phyloP scores from a whole-genome alignment of 2,329 filamentous ascomycete genomes.

The Cladosporium cucumerinum region DNA sequence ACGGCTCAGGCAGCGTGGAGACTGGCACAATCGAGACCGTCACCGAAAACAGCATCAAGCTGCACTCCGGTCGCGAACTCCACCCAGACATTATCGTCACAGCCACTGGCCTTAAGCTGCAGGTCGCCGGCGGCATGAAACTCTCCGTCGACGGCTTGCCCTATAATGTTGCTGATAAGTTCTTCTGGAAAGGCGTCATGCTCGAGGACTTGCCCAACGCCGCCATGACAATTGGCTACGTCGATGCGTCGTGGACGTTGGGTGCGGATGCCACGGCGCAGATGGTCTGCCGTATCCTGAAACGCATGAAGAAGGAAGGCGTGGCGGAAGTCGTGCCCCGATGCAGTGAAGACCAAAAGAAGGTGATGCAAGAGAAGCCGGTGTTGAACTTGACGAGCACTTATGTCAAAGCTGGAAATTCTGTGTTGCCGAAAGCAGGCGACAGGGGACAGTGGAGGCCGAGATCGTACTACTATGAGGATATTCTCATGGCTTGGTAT shows the following conservation, averaged over 20 bases:
- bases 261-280: conserved; percentile 55
- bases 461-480: conserved; percentile 43
- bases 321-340: conserved; percentile 46
- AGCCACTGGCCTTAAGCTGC: conserved; percentile 59
- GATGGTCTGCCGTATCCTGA: conserved; percentile 51
- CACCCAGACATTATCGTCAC: conserved; percentile 62
- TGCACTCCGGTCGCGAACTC: conserved; percentile 44
- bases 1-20: conserved; percentile 52
- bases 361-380: conserved; percentile 39
- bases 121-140: conserved; percentile 49
- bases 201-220: conserved; percentile 61
- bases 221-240: conserved; percentile 58
- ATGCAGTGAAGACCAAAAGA: conserved; percentile 35
- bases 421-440: conserved; percentile 48
- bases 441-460: conserved; percentile 43
- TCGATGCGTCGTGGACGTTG: conserved; percentile 60
- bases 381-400: conserved; percentile 50
- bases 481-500: conserved; percentile 43
- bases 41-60: conserved; percentile 47
- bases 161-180: conserved; percentile 49
- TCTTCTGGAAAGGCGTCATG: conserved; percentile 61
- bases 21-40: conserved; percentile 55
- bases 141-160: conserved; percentile 51
- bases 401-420: conserved; percentile 46
- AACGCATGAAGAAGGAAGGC: conserved; percentile 47